Evolutionary conservation across 2,329 filamentous ascomycete species (phyloP), one percentile per base, ranked within the genome.

Genomic region (Verticillium albo-atrum): DNA sequence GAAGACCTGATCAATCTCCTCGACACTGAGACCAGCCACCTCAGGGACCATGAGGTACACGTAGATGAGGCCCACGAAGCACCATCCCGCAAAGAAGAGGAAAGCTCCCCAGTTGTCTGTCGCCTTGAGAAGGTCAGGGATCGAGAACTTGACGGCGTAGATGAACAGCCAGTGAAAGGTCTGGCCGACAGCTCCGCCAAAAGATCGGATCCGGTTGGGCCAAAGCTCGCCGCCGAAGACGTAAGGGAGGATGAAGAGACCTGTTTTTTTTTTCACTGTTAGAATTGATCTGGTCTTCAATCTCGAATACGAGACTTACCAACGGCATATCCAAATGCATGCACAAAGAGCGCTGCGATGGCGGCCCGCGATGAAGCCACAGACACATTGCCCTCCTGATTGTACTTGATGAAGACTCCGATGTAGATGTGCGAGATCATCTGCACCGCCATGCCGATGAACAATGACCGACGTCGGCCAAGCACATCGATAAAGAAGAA

Each of bases 401-500:
- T 60, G 47, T 68, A 71, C 55, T 74, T 76, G 52, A 79, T 67
- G 32, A 72, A 79, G 2, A 72, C 68, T 4, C 70, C 76, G 1
- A 80, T 65, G 57, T 77, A 80, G 4, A 75, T 65, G 61, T 79
- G 67, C 6, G 75, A 74, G 2, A 76, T 63, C 65, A 77, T 69
- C 63, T 80, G 77, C 6, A 69, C 61, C 0, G 62, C 63, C n/a
- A 68, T 68, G 6, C 72, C 71, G 2, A 73, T 60, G 26, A 78
- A 74, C 1, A 78, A 68, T 6, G 70, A 72, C 20, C 68, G 70
- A 14, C 74, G 68, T 12, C 75, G 71, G 1, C 78, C 77, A 3
- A 80, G 66, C 10, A 73, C 74, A 55, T 80, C 77, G 25, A 79
- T 72, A 60, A 79, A 73, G 64, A 79, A 75, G 59, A 80, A 74